Percentiles rank a stretch among this genome's conserved stretches.
Evolutionary conservation across 306 rosid species (phyloP).

Genomic region (Trifolium subterraneum): DNA sequence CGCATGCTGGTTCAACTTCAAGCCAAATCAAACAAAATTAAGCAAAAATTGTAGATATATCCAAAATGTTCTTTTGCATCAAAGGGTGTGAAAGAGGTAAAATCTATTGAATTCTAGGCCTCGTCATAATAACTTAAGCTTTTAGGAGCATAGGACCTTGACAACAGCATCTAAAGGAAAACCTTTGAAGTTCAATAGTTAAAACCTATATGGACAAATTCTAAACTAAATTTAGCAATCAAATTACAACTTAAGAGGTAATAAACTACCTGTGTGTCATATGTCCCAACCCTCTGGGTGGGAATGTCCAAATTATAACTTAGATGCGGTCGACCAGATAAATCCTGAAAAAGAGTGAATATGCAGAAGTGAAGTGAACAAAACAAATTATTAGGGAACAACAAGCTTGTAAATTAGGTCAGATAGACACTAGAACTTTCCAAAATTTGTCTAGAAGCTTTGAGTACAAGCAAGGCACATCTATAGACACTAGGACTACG

Average conservation of each 20-base stretch:
- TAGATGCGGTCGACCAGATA: conserved; percentile 94
- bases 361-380: background rate
- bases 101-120: background rate
- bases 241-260: conserved; percentile 69
- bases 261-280: conserved; percentile 86
- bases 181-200: conserved; percentile 20
- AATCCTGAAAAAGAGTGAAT: conserved; percentile 57
- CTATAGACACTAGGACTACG: background rate
- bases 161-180: conserved; percentile 21
- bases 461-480: background rate
- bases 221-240: background rate
- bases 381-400: background rate
- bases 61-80: conserved; percentile 1
- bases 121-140: background rate
- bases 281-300: conserved; percentile 86
- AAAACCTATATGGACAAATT: conserved; percentile 28
- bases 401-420: background rate
- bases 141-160: background rate
- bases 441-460: conserved; percentile 2
- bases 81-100: background rate
- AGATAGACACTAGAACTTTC: conserved; percentile 15
- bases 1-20: background rate
- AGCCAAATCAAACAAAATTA: conserved; percentile 15
- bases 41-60: background rate
- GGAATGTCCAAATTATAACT: conserved; percentile 80